phyloP scores from a whole-genome alignment of 495 filamentous ascomycete species.

The Halenospora varia region DNA sequence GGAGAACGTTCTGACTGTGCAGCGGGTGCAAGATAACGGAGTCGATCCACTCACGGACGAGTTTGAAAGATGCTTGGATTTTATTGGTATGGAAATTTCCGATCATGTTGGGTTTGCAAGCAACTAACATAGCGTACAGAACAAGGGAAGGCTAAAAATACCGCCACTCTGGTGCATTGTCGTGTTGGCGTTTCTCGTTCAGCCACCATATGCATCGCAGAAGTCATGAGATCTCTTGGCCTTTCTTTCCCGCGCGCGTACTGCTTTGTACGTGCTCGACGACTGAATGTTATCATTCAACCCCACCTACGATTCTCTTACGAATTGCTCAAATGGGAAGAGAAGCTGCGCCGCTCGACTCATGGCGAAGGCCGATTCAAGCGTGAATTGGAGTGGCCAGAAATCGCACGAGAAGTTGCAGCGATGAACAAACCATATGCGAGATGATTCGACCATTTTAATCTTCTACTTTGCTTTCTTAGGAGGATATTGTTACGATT shows the following conservation, averaged over 20 bases:
- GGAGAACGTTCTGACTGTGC: slow-evolving; percentile 73
- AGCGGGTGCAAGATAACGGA: slow-evolving; percentile 91
- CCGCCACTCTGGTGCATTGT: slow-evolving; percentile 93
- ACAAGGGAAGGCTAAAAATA: slow-evolving; percentile 65
- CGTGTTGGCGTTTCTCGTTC: slow-evolving; percentile 92
- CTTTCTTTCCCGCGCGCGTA: slow-evolving; percentile 91
- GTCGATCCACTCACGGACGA: slow-evolving; percentile 88
- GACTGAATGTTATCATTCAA: slow-evolving; percentile 68
- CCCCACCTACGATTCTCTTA: slow-evolving; percentile 59
- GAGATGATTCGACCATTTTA: slow-evolving; percentile 4
- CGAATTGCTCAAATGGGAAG: slow-evolving; percentile 92
- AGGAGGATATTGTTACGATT: slow-evolving; percentile 8
- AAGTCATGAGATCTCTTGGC: slow-evolving; percentile 79
- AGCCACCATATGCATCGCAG: slow-evolving; percentile 96
- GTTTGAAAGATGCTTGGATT: slow-evolving; percentile 81
- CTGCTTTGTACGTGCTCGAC: slow-evolving; percentile 89
- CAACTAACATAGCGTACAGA: slow-evolving; percentile 44
- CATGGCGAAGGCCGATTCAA: slow-evolving; percentile 43
- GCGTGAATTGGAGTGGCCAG: slow-evolving; percentile 87
- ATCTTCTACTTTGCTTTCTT: background rate
- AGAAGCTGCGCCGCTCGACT: slow-evolving; percentile 41
- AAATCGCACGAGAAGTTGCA: slow-evolving; percentile 84
- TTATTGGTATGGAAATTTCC: slow-evolving; percentile 67
- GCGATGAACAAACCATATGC: slow-evolving; percentile 94
- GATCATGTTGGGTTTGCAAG: background rate